These are phyloP conservation scores for Teunomyces kruisii DNA, from an alignment of 805 yeast genomes.

Conservation along the genomic window DNA sequence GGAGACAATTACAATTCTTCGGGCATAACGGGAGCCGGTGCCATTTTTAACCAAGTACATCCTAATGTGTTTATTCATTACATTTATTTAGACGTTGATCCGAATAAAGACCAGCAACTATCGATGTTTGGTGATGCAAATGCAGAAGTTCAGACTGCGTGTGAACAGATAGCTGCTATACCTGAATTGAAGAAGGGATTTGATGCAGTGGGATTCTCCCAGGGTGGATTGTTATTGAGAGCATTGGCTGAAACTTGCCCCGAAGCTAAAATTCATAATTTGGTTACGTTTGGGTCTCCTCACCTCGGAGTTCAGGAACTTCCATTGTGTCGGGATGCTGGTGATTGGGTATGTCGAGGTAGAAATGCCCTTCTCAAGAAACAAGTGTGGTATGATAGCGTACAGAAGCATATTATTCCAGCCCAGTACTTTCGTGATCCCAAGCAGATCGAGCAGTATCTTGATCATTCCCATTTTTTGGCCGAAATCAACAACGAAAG, in stretches of 20 bases:
- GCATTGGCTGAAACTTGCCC: conserved; percentile 63
- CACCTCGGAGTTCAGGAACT: conserved; percentile 74
- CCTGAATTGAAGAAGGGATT: conserved; percentile 55
- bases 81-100: conserved; percentile 49
- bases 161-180: conserved; percentile 49
- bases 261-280: conserved; percentile 37
- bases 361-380: conserved; percentile 54
- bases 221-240: conserved; percentile 80
- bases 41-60: conserved; percentile 39
- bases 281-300: conserved; percentile 79
- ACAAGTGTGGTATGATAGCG: conserved; percentile 58
- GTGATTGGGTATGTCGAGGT: conserved; percentile 59
- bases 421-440: conserved; percentile 79
- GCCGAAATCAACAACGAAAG: conserved; percentile 69
- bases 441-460: conserved; percentile 50
- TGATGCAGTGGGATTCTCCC: conserved; percentile 77
- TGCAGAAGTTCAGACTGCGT: conserved; percentile 53
- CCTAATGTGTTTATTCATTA: conserved; percentile 58
- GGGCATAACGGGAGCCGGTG: conserved; percentile 50
- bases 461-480: conserved; percentile 56
- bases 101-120: conserved; percentile 50
- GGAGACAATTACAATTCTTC: conserved; percentile 71
- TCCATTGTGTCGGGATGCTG: conserved; percentile 51
- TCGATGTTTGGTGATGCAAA: conserved; percentile 62
- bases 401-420: conserved; percentile 60